Evolutionary conservation across 2,329 filamentous ascomycete species (phyloP).

Genomic region (Xylaria sp.): DNA sequence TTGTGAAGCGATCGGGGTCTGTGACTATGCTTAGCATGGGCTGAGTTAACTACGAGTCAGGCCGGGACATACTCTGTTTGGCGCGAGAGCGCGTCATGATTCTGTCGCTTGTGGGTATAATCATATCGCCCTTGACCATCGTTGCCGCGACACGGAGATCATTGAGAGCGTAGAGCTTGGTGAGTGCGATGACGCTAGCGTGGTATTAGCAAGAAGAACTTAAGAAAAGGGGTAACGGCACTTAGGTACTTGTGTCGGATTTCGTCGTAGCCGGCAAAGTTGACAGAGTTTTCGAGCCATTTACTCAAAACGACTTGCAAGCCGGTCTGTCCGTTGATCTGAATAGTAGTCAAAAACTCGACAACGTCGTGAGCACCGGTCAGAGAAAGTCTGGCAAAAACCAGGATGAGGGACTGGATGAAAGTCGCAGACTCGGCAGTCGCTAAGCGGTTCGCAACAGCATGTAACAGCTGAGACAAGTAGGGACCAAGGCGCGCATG

Average conservation of each 20-base stretch:
- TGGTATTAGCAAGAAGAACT: slow-evolving; percentile 29
- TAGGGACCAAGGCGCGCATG: slow-evolving; percentile 86
- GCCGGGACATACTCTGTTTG: slow-evolving; percentile 59
- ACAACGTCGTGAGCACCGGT: slow-evolving; percentile 84
- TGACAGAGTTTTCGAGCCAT: slow-evolving; percentile 95
- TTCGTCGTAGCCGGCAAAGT: slow-evolving; percentile 96
- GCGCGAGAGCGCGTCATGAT: slow-evolving; percentile 94
- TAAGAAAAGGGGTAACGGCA: no score
- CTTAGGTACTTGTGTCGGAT: slow-evolving; percentile 85
- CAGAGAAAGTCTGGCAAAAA: slow-evolving; percentile 86
- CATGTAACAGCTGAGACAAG: slow-evolving; percentile 78
- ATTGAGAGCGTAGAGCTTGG: slow-evolving; percentile 82
- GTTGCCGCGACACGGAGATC: slow-evolving; percentile 74
- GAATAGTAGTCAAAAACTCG: slow-evolving; percentile 79
- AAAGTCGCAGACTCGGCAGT: slow-evolving; percentile 81
- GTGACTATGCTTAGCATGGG: slow-evolving; percentile 27
- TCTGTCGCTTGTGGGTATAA: slow-evolving; percentile 69
- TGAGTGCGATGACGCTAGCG: slow-evolving; percentile 77
- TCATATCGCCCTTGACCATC: slow-evolving; percentile 84
- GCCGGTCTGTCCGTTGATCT: slow-evolving; percentile 75
- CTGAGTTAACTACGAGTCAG: slow-evolving; percentile 12
- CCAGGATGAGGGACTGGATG: slow-evolving; percentile 91
- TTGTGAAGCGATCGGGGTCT: slow-evolving; percentile 86
- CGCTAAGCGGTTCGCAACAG: slow-evolving; percentile 78
- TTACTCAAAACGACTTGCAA: slow-evolving; percentile 84